Conservation (phyloP, 345 rosid genomes). For the Geranium brycei region DNA sequence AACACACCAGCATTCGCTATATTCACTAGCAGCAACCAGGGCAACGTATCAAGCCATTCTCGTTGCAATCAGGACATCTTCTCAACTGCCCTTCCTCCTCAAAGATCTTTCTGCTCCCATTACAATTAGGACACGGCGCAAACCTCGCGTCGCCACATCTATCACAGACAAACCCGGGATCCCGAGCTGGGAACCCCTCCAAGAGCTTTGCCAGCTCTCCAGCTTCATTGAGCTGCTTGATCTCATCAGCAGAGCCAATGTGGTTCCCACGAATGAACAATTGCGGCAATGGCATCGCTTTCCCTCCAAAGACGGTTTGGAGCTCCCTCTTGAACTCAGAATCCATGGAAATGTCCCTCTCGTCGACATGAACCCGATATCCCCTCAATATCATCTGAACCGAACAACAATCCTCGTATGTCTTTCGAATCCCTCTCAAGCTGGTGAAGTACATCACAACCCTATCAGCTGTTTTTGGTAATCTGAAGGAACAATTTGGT, state of each 20-base stretch:
- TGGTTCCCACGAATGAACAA: constrained; percentile 55
- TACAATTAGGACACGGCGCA: constrained; percentile 50
- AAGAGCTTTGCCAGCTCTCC: constrained; percentile 53
- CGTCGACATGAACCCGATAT: constrained; percentile 49
- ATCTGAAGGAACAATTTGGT: constrained; percentile 9
- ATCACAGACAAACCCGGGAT: constrained; percentile 28
- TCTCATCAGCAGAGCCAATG: constrained; percentile 65
- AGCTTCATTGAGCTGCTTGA: constrained; percentile 54
- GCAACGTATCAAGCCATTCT: constrained; percentile 73
- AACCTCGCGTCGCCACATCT: constrained; percentile 75
- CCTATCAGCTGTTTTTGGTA: constrained; percentile 21
- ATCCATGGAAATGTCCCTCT: constrained; percentile 83
- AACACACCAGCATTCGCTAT: neutral
- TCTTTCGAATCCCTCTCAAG: constrained; percentile 72
- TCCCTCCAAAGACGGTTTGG: constrained; percentile 26
- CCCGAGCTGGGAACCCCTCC: constrained; percentile 36
- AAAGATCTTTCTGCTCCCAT: constrained; percentile 71
- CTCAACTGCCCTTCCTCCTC: constrained; percentile 33
- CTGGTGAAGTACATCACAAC: constrained; percentile 62
- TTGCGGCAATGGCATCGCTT: constrained; percentile 42
- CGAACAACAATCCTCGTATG: constrained; percentile 64
- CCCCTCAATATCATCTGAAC: constrained; percentile 62
- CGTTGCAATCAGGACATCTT: constrained; percentile 66
- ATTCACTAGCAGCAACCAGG: constrained; percentile 37
- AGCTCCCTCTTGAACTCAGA: constrained; percentile 55